phyloP scores from a whole-genome alignment of 768 basidiomycete species.

The Clitopilus hobsonii region DNA sequence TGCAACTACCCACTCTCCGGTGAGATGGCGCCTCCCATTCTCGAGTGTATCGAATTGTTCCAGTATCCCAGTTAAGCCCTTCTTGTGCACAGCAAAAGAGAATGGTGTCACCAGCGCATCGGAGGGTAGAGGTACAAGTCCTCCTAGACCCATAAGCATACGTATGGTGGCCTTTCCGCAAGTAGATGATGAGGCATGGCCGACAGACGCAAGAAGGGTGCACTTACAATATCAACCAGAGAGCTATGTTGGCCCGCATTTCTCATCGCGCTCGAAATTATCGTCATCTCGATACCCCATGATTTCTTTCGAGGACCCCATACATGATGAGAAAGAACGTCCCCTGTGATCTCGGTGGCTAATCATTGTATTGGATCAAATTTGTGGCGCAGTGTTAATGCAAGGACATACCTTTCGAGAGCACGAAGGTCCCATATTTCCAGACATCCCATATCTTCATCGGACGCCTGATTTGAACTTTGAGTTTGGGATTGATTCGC shows the following conservation, averaged over 20 bases:
- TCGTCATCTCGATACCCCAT: constrained; percentile 95
- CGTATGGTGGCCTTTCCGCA: constrained; percentile 41
- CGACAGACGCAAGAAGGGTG: neutral
- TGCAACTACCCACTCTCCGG: constrained; percentile 97
- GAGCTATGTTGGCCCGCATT: constrained; percentile 78
- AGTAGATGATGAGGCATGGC: neutral
- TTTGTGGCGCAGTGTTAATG: neutral
- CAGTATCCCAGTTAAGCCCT: constrained; percentile 76
- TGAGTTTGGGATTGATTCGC: constrained; percentile 65
- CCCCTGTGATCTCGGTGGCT: constrained; percentile 52
- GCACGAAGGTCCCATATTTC: constrained; percentile 64
- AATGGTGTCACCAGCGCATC: constrained; percentile 95
- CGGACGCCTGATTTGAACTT: constrained; percentile 48
- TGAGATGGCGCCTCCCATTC: constrained; percentile 72
- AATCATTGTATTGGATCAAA: constrained; percentile 3
- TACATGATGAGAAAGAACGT: constrained; percentile 73
- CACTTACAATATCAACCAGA: constrained; percentile 75
- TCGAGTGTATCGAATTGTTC: constrained; percentile 70
- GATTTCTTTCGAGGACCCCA: constrained; percentile 85
- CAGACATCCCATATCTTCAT: constrained; percentile 67
- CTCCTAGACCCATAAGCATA: constrained; percentile 70
- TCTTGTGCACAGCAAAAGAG: constrained; percentile 75
- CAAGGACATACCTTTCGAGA: constrained; percentile 51
- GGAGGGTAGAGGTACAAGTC: constrained; percentile 80
- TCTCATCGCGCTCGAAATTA: constrained; percentile 80